Conservation (phyloP, 805 yeast genomes). For the Zygotorulaspora chibaensis region DNA sequence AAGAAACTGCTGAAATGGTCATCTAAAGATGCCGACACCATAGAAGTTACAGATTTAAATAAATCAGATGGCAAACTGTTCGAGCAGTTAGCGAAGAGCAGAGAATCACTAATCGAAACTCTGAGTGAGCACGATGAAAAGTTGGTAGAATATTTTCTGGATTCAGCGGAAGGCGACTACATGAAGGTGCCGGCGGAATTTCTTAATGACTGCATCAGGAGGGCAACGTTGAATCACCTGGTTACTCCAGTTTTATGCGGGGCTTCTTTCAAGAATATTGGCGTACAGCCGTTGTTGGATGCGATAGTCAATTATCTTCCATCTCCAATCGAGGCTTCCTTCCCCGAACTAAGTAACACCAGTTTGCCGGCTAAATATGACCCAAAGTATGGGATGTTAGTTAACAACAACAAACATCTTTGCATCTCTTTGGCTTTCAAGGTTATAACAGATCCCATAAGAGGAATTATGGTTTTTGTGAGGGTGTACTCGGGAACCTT, state of each 20-base stretch:
- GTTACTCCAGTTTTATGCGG: slow-evolving; percentile 88
- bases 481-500: slow-evolving; percentile 84
- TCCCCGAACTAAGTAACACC: slow-evolving; percentile 43
- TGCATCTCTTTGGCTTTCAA: slow-evolving; percentile 86
- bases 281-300: slow-evolving; percentile 91
- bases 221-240: slow-evolving; percentile 52
- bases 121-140: slow-evolving; percentile 78
- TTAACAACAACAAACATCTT: slow-evolving; percentile 55
- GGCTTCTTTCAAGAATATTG: slow-evolving; percentile 85
- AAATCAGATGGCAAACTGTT: slow-evolving; percentile 33
- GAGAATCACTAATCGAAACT: slow-evolving; percentile 79
- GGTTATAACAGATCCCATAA: slow-evolving; percentile 76
- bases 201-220: slow-evolving; percentile 58
- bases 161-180: slow-evolving; percentile 59
- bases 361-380: slow-evolving; percentile 38
- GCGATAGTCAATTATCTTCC: slow-evolving; percentile 77
- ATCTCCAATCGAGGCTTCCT: slow-evolving; percentile 60
- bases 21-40: slow-evolving; percentile 22
- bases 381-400: slow-evolving; percentile 43
- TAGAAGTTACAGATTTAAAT: slow-evolving; percentile 56
- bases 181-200: slow-evolving; percentile 53
- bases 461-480: slow-evolving; percentile 80
- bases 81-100: slow-evolving; percentile 49
- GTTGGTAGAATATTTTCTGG: slow-evolving; percentile 72
- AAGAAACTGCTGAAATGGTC: slow-evolving; percentile 50